Conservation (phyloP, 257 asterid genomes). For the Solanum boliviense region DNA sequence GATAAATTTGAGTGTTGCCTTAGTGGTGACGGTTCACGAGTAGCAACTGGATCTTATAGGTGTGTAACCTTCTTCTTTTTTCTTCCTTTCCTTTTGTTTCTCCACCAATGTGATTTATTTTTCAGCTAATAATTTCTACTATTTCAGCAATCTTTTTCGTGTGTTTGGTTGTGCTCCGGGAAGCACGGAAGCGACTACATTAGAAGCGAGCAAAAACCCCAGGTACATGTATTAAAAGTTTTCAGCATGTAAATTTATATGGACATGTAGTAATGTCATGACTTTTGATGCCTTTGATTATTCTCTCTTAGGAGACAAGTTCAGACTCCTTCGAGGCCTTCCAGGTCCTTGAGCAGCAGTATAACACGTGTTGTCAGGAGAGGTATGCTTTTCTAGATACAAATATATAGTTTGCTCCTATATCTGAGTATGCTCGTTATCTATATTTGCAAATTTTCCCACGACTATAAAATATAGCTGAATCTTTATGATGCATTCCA, state of each 20-base stretch:
- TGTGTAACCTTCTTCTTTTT: constrained; percentile 3
- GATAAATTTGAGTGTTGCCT: constrained; percentile 97
- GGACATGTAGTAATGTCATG: not conserved
- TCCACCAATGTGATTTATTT: not conserved
- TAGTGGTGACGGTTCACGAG: constrained; percentile 90
- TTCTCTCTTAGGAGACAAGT: constrained; percentile 67
- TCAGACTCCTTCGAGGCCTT: constrained; percentile 83
- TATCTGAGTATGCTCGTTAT: not conserved
- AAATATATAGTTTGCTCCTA: not conserved
- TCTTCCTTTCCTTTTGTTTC: not conserved
- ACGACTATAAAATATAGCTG: not conserved
- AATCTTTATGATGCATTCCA: constrained; percentile 9
- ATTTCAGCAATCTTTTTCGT: constrained; percentile 65
- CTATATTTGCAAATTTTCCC: not conserved
- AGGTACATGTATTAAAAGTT: constrained; percentile 24
- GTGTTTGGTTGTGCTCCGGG: constrained; percentile 64
- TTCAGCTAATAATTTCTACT: not conserved
- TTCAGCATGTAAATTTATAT: not conserved
- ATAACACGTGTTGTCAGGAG: constrained; percentile 77
- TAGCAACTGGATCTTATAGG: constrained; percentile 99
- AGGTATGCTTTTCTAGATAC: constrained; percentile 27
- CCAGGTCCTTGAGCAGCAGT: constrained; percentile 84
- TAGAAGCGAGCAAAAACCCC: constrained; percentile 82
- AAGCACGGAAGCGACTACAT: constrained; percentile 54
- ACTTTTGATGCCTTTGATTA: not conserved